Base-by-base conservation (phyloP, 2,329 filamentous ascomycete genomes). In the Fusarium begoniae region DNA sequence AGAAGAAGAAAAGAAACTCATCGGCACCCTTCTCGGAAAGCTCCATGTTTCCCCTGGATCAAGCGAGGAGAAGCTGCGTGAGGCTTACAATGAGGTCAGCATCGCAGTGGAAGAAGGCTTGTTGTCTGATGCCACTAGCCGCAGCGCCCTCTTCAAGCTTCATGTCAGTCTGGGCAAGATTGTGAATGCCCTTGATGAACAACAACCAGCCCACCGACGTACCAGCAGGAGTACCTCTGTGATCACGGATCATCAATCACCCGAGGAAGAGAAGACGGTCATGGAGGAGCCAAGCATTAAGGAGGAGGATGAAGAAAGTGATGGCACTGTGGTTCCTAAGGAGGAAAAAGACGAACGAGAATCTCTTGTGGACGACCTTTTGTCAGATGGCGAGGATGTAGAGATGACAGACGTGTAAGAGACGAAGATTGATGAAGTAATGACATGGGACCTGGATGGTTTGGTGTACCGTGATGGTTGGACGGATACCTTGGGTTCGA, bases 1-100 rank as follows among this genome's bases (percentile, higher is more conserved):
- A 92, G 92, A 93, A 80, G 95, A 98, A 73, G 95, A 98, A 82
- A 94, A 93, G 84, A 98, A 97, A 81, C 88, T 92, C 3, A 85
- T 96, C 15, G 90, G 94, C 35, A 89, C 91, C 1, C 89, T 98
- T 54, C 88, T 98, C 3, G 91, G 91, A 74, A 98, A 98, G 82
- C 86, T 98, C 5, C 91, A 95, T 79, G 88, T 98, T 54, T 91
- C 92, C 3, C 88, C 94, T 0, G 86, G 92, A 4, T 91, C 90
- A 1, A 86, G 86, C 0, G 87, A 90, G 70, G 85, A 88, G 28
- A 90, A 89, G 76, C 84, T 91, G 69, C 84, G 89, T 72, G 85
- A 87, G 44, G 79, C 90, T 41, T 91, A 92, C 80, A 84, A 87
- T 38, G 85, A 89, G 53, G 84, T 92, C 53, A 85, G 88, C 38